A percentile compares a stretch with the other conserved stretches of the same genome.
Conservation (phyloP, 306 rosid species). For the Vachellia pachyceras region DNA sequence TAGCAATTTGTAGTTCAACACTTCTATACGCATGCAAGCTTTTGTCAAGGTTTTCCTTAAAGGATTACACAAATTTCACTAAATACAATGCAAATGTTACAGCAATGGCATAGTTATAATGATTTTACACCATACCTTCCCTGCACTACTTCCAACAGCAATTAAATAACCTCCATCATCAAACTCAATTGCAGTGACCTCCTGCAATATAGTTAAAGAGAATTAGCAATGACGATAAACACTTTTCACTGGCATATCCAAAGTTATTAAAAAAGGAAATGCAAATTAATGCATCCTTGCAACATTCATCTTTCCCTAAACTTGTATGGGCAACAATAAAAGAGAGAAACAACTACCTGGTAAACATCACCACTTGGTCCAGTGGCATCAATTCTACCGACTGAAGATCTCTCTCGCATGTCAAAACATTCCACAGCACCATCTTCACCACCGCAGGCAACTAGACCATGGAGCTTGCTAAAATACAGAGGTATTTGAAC, state of each 20-base stretch:
- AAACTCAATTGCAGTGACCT: constrained; percentile 88
- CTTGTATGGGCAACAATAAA: neutral
- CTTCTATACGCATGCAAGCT: neutral
- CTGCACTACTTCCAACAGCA: constrained; percentile 97
- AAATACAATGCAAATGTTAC: neutral
- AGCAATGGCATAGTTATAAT: constrained; percentile 4
- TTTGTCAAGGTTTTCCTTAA: neutral
- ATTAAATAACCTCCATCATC: constrained; percentile 79
- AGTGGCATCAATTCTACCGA: constrained; percentile 87
- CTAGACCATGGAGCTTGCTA: constrained; percentile 88
- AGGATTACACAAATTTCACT: neutral
- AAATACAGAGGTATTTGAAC: constrained; percentile 42
- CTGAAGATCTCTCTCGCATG: constrained; percentile 75
- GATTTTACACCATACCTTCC: constrained; percentile 67
- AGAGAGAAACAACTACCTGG: constrained; percentile 62
- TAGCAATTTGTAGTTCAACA: neutral
- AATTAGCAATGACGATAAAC: constrained; percentile 24
- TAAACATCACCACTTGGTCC: constrained; percentile 75
- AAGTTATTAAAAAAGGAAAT: neutral
- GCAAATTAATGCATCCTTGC: neutral
- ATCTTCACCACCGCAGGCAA: constrained; percentile 98
- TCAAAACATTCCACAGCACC: constrained; percentile 97
- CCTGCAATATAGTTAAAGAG: constrained; percentile 54
- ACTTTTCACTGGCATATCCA: constrained; percentile 16
- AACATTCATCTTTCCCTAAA: neutral